These are phyloP conservation scores for Austroboletus rostrupii DNA, from an alignment of 1,284 basidiomycete genomes.

Conservation along the genomic window DNA sequence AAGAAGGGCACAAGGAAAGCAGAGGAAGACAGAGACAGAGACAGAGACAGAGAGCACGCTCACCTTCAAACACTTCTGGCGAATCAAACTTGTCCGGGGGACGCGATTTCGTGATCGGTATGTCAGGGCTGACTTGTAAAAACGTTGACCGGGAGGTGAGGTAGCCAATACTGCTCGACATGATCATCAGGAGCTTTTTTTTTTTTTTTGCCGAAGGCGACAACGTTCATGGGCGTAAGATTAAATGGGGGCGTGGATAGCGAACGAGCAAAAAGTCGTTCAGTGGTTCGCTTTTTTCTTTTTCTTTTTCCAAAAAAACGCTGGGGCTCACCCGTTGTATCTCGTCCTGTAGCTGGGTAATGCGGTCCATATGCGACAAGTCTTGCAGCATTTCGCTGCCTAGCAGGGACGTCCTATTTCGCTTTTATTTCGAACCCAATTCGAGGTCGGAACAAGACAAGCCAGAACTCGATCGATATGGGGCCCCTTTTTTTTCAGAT, in stretches of 20 bases:
- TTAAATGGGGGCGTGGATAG: neutral
- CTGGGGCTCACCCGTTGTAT: conserved; percentile 62
- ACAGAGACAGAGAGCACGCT: neutral
- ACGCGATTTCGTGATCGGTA: conserved; percentile 73
- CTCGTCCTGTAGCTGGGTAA: conserved; percentile 85
- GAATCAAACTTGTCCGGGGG: conserved; percentile 66
- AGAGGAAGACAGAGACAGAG: neutral
- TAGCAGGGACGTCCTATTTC: conserved; percentile 1
- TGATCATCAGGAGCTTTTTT: conserved; percentile 72
- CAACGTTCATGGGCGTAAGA: too few relatives aligned
- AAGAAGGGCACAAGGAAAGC: neutral
- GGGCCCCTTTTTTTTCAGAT: too few relatives aligned
- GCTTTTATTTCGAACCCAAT: conserved; percentile 3
- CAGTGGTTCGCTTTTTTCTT: neutral
- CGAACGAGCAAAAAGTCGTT: neutral
- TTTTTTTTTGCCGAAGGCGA: too few relatives aligned
- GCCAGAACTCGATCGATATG: neutral
- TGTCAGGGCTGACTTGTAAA: conserved; percentile 63
- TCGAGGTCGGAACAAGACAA: conserved; percentile 7
- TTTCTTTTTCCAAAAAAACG: too few relatives aligned
- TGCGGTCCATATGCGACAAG: conserved; percentile 83
- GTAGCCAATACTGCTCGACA: conserved; percentile 74
- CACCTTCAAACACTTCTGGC: conserved; percentile 64
- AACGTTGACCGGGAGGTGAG: conserved; percentile 71
- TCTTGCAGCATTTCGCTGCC: conserved; percentile 74